phyloP scores from a whole-genome alignment of 2,329 filamentous ascomycete species.

The Penicillium frequentans region DNA sequence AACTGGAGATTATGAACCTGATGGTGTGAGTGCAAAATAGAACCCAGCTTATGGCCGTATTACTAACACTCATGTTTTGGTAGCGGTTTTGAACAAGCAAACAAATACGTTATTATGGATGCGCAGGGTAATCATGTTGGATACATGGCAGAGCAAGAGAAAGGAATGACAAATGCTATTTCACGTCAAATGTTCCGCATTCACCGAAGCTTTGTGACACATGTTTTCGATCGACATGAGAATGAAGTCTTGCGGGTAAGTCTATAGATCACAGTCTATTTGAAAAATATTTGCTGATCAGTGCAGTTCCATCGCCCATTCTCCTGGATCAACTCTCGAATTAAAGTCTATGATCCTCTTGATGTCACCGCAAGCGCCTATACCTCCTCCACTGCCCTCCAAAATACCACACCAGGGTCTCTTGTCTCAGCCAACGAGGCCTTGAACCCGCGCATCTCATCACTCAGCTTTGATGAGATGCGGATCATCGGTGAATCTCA shows the following conservation, averaged over 20 bases:
- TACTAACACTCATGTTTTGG: constrained; percentile 1
- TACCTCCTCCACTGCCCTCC: constrained; percentile 44
- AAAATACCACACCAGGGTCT: constrained; percentile 45
- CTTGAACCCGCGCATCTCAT: constrained; percentile 54
- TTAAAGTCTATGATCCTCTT: constrained; percentile 57
- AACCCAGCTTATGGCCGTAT: not conserved
- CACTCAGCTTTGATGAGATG: constrained; percentile 57
- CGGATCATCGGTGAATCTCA: constrained; percentile 64
- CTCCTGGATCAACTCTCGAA: constrained; percentile 62
- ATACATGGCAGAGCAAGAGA: constrained; percentile 64
- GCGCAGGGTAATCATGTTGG: constrained; percentile 63
- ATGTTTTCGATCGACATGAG: constrained; percentile 63
- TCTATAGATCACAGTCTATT: not conserved
- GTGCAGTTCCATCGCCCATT: constrained; percentile 61
- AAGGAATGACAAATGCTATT: constrained; percentile 57
- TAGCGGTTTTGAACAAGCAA: constrained; percentile 65
- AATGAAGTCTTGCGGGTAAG: constrained; percentile 58
- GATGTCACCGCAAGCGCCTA: constrained; percentile 33
- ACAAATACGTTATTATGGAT: constrained; percentile 66
- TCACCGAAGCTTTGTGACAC: constrained; percentile 63
- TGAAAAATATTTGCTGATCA: constrained; percentile 7
- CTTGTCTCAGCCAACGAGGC: constrained; percentile 40
- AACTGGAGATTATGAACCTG: constrained; percentile 66
- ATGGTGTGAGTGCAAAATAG: constrained; percentile 47
- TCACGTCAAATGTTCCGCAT: constrained; percentile 62